Evolutionary conservation across 2,329 filamentous ascomycete genomes (phyloP).

Genomic region (Alternaria sp.): DNA sequence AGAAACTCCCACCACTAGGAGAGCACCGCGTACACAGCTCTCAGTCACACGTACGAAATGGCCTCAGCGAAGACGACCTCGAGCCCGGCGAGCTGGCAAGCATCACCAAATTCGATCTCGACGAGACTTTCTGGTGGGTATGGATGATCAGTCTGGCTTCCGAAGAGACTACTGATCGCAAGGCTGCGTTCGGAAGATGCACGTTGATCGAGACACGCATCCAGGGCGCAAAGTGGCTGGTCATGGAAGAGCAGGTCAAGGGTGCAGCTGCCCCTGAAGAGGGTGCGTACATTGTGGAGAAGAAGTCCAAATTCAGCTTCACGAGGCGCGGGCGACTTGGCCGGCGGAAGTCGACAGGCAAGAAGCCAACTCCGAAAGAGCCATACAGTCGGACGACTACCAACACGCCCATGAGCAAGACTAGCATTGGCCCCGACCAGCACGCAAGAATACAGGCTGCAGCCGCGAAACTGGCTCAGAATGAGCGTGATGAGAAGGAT

Average conservation of each 20-base stretch:
- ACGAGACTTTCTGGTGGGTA: constrained; percentile 99
- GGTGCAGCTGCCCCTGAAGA: constrained; percentile 84
- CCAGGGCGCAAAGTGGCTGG: constrained; percentile 81
- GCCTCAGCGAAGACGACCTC: constrained; percentile 71
- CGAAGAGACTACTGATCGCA: constrained; percentile 84
- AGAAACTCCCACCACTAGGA: constrained; percentile 89
- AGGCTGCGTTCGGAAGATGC: constrained; percentile 92
- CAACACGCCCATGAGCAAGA: constrained; percentile 70
- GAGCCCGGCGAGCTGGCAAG: constrained; percentile 95
- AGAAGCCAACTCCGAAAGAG: constrained; percentile 54
- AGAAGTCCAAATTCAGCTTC: constrained; percentile 92
- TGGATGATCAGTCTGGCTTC: constrained; percentile 97
- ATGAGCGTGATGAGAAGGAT: constrained; percentile 65
- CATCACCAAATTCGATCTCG: constrained; percentile 82
- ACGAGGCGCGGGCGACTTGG: constrained; percentile 71
- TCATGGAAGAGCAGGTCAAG: constrained; percentile 96
- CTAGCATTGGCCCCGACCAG: constrained; percentile 86
- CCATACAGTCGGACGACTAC: constrained; percentile 59
- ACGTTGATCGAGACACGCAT: constrained; percentile 90
- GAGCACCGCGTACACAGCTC: constrained; percentile 78
- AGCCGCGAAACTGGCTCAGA: constrained; percentile 79
- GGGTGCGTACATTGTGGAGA: constrained; percentile 90
- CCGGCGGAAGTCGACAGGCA: constrained; percentile 59
- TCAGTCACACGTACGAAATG: constrained; percentile 72
- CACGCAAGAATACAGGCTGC: constrained; percentile 93